A percentile compares a stretch with the other conserved stretches of the same genome.
Evolutionary conservation across 1,284 basidiomycete species (phyloP).

Genomic region (Microbotryum saponariae): DNA sequence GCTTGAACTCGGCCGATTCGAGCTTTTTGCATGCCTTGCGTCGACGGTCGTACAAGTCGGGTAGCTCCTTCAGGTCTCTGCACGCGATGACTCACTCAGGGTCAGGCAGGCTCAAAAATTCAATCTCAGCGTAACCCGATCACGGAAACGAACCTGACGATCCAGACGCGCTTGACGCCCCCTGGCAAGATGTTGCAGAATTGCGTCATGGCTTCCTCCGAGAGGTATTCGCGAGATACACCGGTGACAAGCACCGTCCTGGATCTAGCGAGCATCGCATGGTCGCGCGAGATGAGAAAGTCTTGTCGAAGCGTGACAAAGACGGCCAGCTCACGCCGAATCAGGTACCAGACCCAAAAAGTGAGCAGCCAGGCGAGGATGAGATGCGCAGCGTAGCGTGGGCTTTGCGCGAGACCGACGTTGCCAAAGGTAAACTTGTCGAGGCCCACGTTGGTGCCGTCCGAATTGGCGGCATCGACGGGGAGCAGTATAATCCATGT

Average conservation of each 20-base stretch:
- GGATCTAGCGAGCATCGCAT: conserved; percentile 67
- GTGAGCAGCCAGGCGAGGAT: conserved; percentile 67
- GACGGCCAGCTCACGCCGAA: conserved; percentile 69
- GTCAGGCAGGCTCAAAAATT: background rate
- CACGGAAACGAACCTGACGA: conserved; percentile 55
- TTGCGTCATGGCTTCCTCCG: conserved; percentile 55
- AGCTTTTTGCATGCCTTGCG: conserved; percentile 65
- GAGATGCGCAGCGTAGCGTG: conserved; percentile 66
- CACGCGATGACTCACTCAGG: conserved; percentile 23
- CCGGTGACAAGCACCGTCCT: conserved; percentile 83
- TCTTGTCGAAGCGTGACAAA: conserved; percentile 75
- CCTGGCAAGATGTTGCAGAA: conserved; percentile 66
- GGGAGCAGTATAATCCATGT: conserved; percentile 47
- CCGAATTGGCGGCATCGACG: conserved; percentile 50
- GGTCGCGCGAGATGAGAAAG: conserved; percentile 67
- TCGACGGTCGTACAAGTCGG: conserved; percentile 71
- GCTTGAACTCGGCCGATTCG: conserved; percentile 71
- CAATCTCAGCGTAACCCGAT: conserved; percentile 14
- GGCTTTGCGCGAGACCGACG: conserved; percentile 49
- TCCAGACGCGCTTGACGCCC: conserved; percentile 80
- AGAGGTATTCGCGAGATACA: conserved; percentile 69
- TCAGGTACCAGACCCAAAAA: conserved; percentile 72
- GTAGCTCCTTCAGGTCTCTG: conserved; percentile 70
- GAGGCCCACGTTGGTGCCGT: conserved; percentile 53
- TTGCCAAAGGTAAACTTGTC: conserved; percentile 77